Conservation (phyloP, 768 basidiomycete genomes). For the Agaricus subrufescens region DNA sequence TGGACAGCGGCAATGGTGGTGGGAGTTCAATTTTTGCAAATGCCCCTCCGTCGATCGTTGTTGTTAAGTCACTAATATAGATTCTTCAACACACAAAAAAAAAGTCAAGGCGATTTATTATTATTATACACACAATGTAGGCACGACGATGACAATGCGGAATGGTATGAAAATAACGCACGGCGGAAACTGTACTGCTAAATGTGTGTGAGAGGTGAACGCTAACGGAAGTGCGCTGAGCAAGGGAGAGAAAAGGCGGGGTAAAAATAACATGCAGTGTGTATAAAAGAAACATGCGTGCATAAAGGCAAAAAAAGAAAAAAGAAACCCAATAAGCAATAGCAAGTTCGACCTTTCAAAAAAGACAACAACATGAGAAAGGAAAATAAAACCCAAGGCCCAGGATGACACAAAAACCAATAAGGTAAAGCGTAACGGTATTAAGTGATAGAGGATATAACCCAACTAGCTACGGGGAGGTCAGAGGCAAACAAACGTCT, state of each 20-base stretch:
- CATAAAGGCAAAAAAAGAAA: neutral
- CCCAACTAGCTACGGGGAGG: neutral
- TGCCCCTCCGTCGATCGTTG: too few relatives aligned
- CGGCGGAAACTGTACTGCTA: neutral
- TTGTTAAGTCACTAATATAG: too few relatives aligned
- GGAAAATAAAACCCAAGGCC: slow-evolving; percentile 10
- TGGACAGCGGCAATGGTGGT: too few relatives aligned
- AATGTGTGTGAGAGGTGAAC: neutral
- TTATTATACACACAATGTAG: too few relatives aligned
- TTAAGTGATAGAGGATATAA: slow-evolving; percentile 1
- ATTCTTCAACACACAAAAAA: too few relatives aligned
- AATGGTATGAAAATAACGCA: too few relatives aligned
- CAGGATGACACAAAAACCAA: slow-evolving; percentile 10
- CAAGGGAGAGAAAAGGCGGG: neutral
- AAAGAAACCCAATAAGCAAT: neutral
- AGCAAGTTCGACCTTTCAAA: neutral
- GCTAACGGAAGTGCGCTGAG: neutral
- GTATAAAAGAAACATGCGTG: neutral
- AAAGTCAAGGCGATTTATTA: too few relatives aligned
- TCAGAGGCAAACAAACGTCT: slow-evolving; percentile 6
- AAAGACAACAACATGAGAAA: neutral
- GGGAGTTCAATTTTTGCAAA: too few relatives aligned
- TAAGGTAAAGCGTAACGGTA: slow-evolving; percentile 6
- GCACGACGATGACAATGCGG: too few relatives aligned
- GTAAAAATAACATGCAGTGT: neutral